Base-by-base conservation (phyloP, 345 rosid species). In the Euphorbia lathyris region DNA sequence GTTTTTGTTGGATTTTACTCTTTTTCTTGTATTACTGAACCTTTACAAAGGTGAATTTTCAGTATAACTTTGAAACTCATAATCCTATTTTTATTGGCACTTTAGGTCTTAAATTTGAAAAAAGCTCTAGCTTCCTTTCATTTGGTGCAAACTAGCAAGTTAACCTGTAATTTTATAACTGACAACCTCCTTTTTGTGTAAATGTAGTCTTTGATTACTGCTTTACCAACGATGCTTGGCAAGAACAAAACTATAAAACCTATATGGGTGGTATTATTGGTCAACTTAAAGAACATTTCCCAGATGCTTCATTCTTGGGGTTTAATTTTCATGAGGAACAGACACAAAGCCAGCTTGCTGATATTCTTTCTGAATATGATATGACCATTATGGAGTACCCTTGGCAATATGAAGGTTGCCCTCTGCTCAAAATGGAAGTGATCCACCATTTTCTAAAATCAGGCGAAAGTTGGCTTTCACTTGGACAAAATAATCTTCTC, bases 301-400 rank as follows among this genome's bases (percentile, higher is more conserved):
- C 92, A 3, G 97, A 94, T 60, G 86, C 92, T 64, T 90, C 97
- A 12, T 84, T 85, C 43, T 83, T 94, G 72, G 97, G 81, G 69
- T 94, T 94, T 76, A 94, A 94, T 83, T 94, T 94, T 72, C 95
- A 88, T n/a, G 92, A 90, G 62, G 95, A 84, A 23, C 82, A 86
- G 56, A 78, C 79, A 42, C 90, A 67, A 47, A 90, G 87, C 75
- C 78, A 75, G 36, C 73, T 91, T 70, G 82, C 89, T 23, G 82
- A 83, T 58, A 71, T 87, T 14, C 71, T 94, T 63, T 88, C 93
- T 45, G 86, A 87, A 73, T 80, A 83, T 74, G 93, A 86, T 79
- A 85, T 88, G 83, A 91, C 97, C 22, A 84, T 91, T 63, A 91
- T 94, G 98, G 98, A 94, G 84, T 94, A 94, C 73, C 98, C 98